phyloP scores from a whole-genome alignment of 1,284 basidiomycete species.

The Microbotryum silenes-acaulis region DNA sequence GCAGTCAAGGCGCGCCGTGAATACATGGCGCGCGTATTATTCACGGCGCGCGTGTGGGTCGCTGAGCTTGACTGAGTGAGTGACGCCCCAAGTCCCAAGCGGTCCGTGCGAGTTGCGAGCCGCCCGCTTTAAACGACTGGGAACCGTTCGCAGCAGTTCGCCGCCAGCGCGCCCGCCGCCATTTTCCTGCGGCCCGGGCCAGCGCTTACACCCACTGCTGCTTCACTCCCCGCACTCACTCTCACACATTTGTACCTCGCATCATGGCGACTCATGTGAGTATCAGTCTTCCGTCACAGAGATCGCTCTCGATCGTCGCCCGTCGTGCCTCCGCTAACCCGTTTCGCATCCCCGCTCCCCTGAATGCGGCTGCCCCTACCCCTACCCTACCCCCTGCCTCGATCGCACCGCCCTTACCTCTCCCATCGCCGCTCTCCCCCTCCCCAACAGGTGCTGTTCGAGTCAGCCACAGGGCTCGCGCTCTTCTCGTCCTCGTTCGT shows the following conservation, averaged over 20 bases:
- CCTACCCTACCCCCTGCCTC: too few species aligned
- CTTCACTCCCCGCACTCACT: not conserved
- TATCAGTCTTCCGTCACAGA: not conserved
- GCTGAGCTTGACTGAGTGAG: too few species aligned
- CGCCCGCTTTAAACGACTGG: too few species aligned
- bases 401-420: not conserved
- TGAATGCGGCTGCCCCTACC: not conserved
- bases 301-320: not conserved
- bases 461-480: conserved; percentile 91
- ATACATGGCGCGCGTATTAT: too few species aligned
- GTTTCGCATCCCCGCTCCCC: not conserved
- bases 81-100: too few species aligned
- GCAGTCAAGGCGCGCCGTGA: too few species aligned
- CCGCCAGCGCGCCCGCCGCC: too few species aligned
- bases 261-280: conserved; percentile 27
- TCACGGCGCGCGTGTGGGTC: too few species aligned
- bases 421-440: not conserved
- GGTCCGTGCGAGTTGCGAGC: too few species aligned
- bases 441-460: conserved; percentile 73
- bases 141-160: too few species aligned
- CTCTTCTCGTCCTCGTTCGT: conserved; percentile 82
- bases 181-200: too few species aligned
- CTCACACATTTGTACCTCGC: not conserved
- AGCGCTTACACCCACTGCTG: not conserved
- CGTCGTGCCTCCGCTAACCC: not conserved